Conservation (phyloP, 768 basidiomycete genomes). For the Russula sp. region DNA sequence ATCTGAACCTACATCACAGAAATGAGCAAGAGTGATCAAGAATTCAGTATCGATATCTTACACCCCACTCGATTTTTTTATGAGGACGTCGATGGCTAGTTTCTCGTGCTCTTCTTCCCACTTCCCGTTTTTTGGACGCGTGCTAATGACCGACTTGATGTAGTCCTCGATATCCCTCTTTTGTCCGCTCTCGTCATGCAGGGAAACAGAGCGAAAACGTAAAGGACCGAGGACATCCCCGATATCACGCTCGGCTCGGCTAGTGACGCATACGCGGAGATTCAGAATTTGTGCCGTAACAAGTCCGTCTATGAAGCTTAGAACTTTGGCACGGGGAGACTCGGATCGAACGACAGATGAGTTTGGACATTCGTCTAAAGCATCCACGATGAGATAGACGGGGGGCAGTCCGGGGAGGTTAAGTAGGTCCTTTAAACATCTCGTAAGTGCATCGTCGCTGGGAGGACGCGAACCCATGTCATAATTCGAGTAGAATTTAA, state of each 20-base stretch:
- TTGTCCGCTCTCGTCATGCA: background rate
- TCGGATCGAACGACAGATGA: background rate
- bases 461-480: background rate
- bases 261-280: background rate
- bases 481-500: background rate
- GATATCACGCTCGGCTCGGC: background rate
- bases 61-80: background rate
- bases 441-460: background rate
- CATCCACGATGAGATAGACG: background rate
- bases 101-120: background rate
- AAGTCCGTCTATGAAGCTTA: background rate
- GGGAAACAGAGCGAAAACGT: background rate
- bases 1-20: background rate
- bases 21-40: background rate
- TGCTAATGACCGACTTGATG: background rate
- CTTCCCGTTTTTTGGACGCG: background rate
- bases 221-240: background rate
- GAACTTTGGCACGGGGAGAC: background rate
- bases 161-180: background rate
- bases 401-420: background rate
- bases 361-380: background rate
- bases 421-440: background rate
- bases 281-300: background rate
- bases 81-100: background rate
- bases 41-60: background rate